Conservation (phyloP, 805 yeast genomes). For the Hanseniaspora lachancei region DNA sequence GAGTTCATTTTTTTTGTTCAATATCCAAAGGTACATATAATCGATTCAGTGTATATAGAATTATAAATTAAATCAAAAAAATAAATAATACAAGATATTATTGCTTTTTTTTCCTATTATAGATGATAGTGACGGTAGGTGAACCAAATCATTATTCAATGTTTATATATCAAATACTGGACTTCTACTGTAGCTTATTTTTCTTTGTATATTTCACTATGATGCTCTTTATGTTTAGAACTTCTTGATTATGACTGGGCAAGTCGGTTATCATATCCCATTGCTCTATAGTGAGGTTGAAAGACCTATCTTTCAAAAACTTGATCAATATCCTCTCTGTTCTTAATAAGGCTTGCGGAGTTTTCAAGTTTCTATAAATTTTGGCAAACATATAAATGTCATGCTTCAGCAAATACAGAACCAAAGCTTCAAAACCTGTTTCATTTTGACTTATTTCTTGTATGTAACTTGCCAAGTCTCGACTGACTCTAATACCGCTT, state of each 20-base stretch:
- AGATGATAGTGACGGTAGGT: too few relatives aligned
- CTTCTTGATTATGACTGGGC: neutral
- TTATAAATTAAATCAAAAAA: neutral
- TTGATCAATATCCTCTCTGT: neutral
- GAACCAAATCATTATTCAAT: neutral
- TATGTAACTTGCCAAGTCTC: neutral
- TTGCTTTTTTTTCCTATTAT: neutral
- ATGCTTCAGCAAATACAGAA: neutral
- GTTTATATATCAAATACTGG: neutral
- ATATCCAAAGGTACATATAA: neutral
- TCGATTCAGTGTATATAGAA: neutral
- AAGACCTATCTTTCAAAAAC: neutral
- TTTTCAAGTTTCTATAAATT: neutral
- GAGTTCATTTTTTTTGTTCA: neutral
- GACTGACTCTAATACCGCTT: neutral
- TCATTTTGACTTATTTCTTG: slow-evolving; percentile 4
- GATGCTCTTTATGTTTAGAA: neutral
- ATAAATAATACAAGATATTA: neutral
- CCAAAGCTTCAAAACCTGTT: neutral
- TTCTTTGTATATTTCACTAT: neutral
- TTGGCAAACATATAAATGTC: neutral
- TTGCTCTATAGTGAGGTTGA: neutral
- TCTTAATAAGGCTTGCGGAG: neutral
- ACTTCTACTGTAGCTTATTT: neutral
- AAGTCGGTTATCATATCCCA: slow-evolving; percentile 5